Percentiles rank a stretch among this genome's conserved stretches.
Evolutionary conservation across 2,329 filamentous ascomycete genomes (phyloP).

Genomic region (Sarocladium brachiariae): DNA sequence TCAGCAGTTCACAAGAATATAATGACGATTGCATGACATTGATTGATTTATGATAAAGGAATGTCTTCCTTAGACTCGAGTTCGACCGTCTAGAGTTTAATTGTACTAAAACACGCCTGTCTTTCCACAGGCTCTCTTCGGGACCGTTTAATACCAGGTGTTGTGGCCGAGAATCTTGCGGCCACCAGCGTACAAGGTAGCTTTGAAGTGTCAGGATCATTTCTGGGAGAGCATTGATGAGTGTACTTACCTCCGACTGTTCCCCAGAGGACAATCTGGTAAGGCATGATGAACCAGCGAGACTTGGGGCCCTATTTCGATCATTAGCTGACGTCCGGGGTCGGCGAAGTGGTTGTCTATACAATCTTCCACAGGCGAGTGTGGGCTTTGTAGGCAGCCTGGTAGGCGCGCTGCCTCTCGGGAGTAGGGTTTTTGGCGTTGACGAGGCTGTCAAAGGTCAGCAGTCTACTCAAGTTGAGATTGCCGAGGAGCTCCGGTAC

Average conservation of each 20-base stretch:
- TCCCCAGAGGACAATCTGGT: slow-evolving; percentile 58
- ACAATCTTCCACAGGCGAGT: slow-evolving; percentile 74
- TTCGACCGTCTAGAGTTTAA: background rate
- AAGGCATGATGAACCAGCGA: slow-evolving; percentile 59
- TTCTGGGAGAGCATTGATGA: slow-evolving; percentile 8
- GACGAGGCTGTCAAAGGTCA: slow-evolving; percentile 40
- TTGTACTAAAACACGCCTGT: slow-evolving; percentile 8
- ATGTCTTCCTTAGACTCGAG: background rate
- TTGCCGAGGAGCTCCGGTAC: background rate
- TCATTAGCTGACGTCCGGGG: background rate
- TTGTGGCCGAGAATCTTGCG: slow-evolving; percentile 72
- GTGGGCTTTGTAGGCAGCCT: slow-evolving; percentile 62
- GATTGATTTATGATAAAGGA: slow-evolving; percentile 2
- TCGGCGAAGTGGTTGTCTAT: slow-evolving; percentile 26
- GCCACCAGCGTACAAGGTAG: slow-evolving; percentile 62
- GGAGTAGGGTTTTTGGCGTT: slow-evolving; percentile 73
- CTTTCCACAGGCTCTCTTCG: slow-evolving; percentile 10
- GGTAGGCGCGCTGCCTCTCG: slow-evolving; percentile 67
- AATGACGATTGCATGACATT: background rate
- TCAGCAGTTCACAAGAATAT: slow-evolving; percentile 2
- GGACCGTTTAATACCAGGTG: slow-evolving; percentile 50
- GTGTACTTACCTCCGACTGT: slow-evolving; percentile 51
- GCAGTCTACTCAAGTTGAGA: background rate
- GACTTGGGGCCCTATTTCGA: slow-evolving; percentile 53
- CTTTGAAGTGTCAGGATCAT: slow-evolving; percentile 27